Percentiles rank a stretch among this genome's conserved stretches.
phyloP scores from a whole-genome alignment of 2,329 filamentous ascomycete genomes.

The Rhynchosporium secalis region DNA sequence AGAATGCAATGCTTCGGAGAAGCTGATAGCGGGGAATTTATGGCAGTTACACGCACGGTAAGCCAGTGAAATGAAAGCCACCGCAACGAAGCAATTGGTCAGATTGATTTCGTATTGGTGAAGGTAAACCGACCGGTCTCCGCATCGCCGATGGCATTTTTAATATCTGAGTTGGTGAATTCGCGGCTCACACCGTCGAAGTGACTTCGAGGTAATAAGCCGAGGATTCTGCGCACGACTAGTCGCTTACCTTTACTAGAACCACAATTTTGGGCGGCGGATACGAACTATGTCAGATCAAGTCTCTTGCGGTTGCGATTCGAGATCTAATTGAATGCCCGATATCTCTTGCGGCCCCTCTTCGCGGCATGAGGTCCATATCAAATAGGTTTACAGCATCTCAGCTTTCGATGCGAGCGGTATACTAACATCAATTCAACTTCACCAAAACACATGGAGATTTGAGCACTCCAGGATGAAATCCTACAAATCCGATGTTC shows the following conservation, averaged over 20 bases:
- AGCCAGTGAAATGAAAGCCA: not conserved
- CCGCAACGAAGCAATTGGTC: not conserved
- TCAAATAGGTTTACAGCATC: not conserved
- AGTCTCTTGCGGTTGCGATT: not conserved
- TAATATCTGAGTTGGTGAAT: not conserved
- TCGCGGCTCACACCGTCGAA: not conserved
- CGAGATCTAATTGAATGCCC: conserved; percentile 1
- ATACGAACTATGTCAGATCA: not conserved
- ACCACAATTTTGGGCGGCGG: not conserved
- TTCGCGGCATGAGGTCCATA: not conserved
- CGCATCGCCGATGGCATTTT: not conserved
- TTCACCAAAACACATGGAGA: not conserved
- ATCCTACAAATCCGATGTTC: not conserved
- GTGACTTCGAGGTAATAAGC: not conserved
- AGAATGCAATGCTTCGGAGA: not conserved
- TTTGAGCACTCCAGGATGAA: not conserved
- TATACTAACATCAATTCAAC: not conserved
- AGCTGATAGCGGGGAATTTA: not conserved
- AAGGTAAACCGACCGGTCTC: not conserved
- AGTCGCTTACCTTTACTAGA: not conserved
- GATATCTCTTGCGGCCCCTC: not conserved
- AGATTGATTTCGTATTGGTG: not conserved
- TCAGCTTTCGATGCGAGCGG: not conserved
- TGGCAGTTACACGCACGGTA: not conserved
- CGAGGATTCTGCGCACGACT: not conserved